Evolutionary conservation across 495 filamentous ascomycete species (phyloP), one percentile per base, ranked within the genome.

Genomic region (Xylaria palmicola): DNA sequence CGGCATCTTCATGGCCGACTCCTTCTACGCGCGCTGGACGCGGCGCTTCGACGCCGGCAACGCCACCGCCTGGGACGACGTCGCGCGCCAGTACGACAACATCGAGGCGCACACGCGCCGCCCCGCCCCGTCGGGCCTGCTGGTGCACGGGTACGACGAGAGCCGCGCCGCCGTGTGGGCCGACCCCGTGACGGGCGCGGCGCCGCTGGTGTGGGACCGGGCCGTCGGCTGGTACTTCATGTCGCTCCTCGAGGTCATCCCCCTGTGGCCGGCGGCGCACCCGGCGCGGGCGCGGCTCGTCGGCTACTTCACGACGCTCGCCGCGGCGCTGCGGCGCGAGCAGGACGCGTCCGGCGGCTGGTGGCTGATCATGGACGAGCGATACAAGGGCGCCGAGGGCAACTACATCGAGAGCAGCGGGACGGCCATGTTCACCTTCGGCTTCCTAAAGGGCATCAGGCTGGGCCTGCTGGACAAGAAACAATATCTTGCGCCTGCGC

Each of bases 341-440:
- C 79, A 79, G 50, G 82, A 86, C 41, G 56, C 60, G 15, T 77
- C 74, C 1, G 80, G 82, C 1, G 80, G 79, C n/a, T 87, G 85
- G 85, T 88, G 84, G 84, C 68, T 85, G 27, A 75, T 85, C 15
- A 81, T 87, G 80, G 76, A 73, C 43, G 68, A 74, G 49, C 62
- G 62, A 19, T 71, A 71, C 39, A 74, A 77, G 0, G 79, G 77
- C 0, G 65, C 63, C 6, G 53, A 76, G 51, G 80, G 81, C 0
- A 88, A 88, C 57, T 88, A 86, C 54, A 82, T 88, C 56, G 84
- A 88, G 71, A 80, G 78, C 41, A 85, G 81, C 52, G 83, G 75
- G 12, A 82, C 77, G 13, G 84, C 84, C 4, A 86, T 88, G 83
- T 85, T 86, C 66, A 75, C 77, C 6, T 85, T 83, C 67, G 79